phyloP scores from a whole-genome alignment of 805 yeast species.

The Lachancea thermotolerans region DNA sequence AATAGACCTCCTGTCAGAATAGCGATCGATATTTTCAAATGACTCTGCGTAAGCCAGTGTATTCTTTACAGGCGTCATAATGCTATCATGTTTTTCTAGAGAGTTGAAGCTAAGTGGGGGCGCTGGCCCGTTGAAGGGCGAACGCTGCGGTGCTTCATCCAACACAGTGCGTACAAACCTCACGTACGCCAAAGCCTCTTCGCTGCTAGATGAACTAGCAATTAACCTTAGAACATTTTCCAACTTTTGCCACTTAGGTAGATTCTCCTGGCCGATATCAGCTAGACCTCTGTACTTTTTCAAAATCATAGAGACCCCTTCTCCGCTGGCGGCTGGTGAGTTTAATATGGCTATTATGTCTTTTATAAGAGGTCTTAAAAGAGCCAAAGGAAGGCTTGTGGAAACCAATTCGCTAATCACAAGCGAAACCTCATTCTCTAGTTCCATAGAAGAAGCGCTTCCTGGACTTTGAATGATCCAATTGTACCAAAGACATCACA shows the following conservation, averaged over 20 bases:
- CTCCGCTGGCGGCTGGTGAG: conserved; percentile 14
- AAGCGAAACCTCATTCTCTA: conserved; percentile 16
- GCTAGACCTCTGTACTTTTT: conserved; percentile 14
- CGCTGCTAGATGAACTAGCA: conserved; percentile 11
- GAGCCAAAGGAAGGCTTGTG: conserved; percentile 15
- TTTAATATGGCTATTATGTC: conserved; percentile 15
- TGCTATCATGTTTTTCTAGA: conserved; percentile 12
- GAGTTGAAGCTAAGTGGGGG: conserved; percentile 7
- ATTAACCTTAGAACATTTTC: conserved; percentile 15
- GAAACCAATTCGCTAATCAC: conserved; percentile 24
- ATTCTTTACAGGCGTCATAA: conserved; percentile 15
- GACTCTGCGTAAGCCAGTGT: conserved; percentile 33
- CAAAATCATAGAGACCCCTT: conserved; percentile 18
- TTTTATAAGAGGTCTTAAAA: conserved; percentile 12
- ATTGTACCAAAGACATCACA: not conserved
- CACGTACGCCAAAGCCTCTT: conserved; percentile 19
- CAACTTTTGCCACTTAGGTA: conserved; percentile 19
- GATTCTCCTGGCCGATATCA: conserved; percentile 13
- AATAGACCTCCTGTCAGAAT: conserved; percentile 34
- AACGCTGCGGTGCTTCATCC: conserved; percentile 9
- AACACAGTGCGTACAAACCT: conserved; percentile 15
- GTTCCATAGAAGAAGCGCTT: conserved; percentile 16
- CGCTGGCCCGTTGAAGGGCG: not conserved
- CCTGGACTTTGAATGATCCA: not conserved
- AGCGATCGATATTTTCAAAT: conserved; percentile 34